Evolutionary conservation across 1,284 basidiomycete genomes (phyloP).

Genomic region (Ceratobasidium sp.): DNA sequence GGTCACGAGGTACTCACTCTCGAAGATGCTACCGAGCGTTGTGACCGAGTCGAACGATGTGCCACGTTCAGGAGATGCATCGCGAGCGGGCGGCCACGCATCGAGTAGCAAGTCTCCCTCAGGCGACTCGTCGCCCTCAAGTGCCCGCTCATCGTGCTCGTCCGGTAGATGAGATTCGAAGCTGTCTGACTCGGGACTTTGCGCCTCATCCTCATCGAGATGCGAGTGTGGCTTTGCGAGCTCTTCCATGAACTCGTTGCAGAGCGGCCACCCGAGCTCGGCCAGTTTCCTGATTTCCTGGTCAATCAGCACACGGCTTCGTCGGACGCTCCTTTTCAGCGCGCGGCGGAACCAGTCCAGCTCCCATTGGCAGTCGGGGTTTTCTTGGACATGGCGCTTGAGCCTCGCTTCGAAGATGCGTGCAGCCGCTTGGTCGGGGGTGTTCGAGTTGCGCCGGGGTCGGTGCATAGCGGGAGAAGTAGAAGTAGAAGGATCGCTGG

Average conservation of each 20-base stretch:
- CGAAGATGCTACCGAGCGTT: not conserved
- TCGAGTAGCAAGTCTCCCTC: not conserved
- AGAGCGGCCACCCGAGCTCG: not conserved
- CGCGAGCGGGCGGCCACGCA: not conserved
- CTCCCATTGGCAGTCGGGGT: conserved; percentile 26
- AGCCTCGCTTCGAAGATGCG: conserved; percentile 6
- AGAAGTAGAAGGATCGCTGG: too few relatives aligned
- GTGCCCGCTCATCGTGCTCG: not conserved
- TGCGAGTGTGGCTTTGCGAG: not conserved
- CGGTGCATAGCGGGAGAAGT: not conserved
- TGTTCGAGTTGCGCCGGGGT: not conserved
- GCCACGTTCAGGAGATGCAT: too few relatives aligned
- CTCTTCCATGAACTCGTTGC: not conserved
- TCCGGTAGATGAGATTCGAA: too few relatives aligned
- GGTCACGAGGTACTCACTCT: not conserved
- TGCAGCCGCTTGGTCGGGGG: conserved; percentile 19
- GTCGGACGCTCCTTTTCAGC: not conserved
- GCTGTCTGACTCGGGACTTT: too few relatives aligned
- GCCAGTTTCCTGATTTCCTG: not conserved
- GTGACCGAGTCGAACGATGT: too few relatives aligned
- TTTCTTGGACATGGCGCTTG: not conserved
- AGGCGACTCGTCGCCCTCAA: not conserved
- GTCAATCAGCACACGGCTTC: conserved; percentile 3
- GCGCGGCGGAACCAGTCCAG: not conserved
- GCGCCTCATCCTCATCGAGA: not conserved